These are phyloP conservation scores for Penicillium sp. DNA, from an alignment of 2,329 filamentous ascomycete species.

Conservation along the genomic window DNA sequence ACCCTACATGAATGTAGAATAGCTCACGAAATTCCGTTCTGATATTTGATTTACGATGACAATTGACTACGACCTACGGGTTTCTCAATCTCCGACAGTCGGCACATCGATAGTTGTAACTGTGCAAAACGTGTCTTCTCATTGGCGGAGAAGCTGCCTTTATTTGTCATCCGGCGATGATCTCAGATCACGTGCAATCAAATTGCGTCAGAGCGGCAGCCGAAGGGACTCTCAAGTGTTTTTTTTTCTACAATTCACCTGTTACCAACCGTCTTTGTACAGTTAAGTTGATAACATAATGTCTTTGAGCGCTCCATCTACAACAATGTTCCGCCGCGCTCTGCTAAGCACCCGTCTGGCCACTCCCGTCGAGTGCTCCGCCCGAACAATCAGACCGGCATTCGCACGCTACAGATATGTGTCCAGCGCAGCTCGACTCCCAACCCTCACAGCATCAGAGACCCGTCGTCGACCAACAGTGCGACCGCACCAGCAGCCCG, in stretches of 20 bases:
- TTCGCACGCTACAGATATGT: slow-evolving; percentile 38
- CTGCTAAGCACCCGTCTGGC: slow-evolving; percentile 25
- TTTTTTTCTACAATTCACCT: neutral
- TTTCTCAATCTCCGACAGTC: slow-evolving; percentile 12
- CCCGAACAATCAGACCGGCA: slow-evolving; percentile 28
- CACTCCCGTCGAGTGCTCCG: slow-evolving; percentile 27
- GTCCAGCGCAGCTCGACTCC: slow-evolving; percentile 45
- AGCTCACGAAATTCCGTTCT: too few species aligned
- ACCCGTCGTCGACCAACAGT: slow-evolving; percentile 47
- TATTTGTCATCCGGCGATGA: slow-evolving; percentile 30
- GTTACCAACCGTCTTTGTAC: neutral
- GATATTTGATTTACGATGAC: neutral
- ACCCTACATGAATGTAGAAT: neutral
- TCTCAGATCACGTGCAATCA: slow-evolving; percentile 24
- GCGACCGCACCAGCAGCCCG: slow-evolving; percentile 42
- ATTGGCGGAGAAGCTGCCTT: slow-evolving; percentile 19
- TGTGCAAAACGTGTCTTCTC: slow-evolving; percentile 18
- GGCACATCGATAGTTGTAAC: slow-evolving; percentile 11
- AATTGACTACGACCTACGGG: neutral
- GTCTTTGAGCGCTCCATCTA: slow-evolving; percentile 34
- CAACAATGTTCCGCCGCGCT: slow-evolving; percentile 32
- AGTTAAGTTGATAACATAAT: slow-evolving; percentile 19
- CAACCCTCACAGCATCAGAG: slow-evolving; percentile 50
- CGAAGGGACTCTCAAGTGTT: slow-evolving; percentile 1
- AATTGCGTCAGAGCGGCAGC: slow-evolving; percentile 35